Percentiles rank a stretch among this genome's conserved stretches.
phyloP scores from a whole-genome alignment of 352 stramenopile species.

The Phytophthora cryptogea region DNA sequence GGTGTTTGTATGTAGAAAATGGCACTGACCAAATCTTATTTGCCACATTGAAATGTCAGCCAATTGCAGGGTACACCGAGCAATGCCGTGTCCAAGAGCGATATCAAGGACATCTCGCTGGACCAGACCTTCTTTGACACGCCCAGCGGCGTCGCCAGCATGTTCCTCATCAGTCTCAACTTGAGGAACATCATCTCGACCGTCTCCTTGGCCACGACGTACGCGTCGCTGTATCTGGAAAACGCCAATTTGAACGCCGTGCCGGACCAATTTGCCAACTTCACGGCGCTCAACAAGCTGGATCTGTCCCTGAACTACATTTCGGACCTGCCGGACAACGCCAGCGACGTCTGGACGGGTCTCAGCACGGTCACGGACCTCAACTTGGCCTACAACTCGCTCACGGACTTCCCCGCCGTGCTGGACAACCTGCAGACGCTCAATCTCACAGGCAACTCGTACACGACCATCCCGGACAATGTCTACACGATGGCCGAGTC shows the following conservation, averaged over 20 bases:
- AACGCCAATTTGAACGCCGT: conserved; percentile 58
- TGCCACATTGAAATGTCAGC: conserved; percentile 18
- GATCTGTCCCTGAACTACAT: conserved; percentile 63
- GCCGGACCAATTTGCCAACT: conserved; percentile 39
- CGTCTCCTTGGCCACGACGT: conserved; percentile 35
- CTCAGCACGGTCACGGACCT: conserved; percentile 42
- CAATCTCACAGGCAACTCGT: conserved; percentile 53
- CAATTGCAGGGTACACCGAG: conserved; percentile 38
- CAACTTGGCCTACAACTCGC: conserved; percentile 46
- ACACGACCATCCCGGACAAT: conserved; percentile 47
- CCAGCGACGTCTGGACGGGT: conserved; percentile 32
- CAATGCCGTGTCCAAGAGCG: conserved; percentile 33
- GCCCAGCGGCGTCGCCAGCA: conserved; percentile 32
- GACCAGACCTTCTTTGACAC: conserved; percentile 65
- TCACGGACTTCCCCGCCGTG: conserved; percentile 45
- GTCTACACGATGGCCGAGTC: conserved; percentile 49
- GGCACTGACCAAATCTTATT: conserved; percentile 8
- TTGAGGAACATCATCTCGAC: conserved; percentile 40
- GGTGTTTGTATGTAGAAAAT: conserved; percentile 12
- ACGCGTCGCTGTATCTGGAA: conserved; percentile 37
- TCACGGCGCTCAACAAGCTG: conserved; percentile 35
- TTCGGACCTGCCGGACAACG: conserved; percentile 38
- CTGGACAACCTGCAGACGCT: conserved; percentile 39
- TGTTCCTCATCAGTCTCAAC: conserved; percentile 46
- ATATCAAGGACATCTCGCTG: conserved; percentile 51